A percentile compares a stretch with the other conserved stretches of the same genome.
These are phyloP conservation scores for Blastocladiella emersonii DNA, from an alignment of 371 early-diverging fungal species.

Conservation along the genomic window DNA sequence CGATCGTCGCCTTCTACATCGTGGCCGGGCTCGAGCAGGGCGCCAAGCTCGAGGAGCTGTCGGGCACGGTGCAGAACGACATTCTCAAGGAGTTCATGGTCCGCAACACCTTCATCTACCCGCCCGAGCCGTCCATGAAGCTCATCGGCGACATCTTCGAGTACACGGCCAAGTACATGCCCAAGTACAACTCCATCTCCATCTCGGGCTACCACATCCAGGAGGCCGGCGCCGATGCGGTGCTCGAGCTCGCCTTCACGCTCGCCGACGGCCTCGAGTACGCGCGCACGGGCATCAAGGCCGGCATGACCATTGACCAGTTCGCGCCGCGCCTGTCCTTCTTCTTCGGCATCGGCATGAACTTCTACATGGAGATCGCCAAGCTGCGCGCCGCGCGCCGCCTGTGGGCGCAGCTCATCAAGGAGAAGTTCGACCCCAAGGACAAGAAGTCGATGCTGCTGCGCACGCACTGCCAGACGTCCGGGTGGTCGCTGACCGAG, in stretches of 20 bases:
- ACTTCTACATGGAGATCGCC: constrained; percentile 86
- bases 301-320: constrained; percentile 70
- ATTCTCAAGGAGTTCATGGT: constrained; percentile 87
- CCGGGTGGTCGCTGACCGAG: constrained; percentile 46
- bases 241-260: constrained; percentile 71
- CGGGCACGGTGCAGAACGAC: constrained; percentile 79
- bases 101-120: constrained; percentile 78
- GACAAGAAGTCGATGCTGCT: constrained; percentile 56
- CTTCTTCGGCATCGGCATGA: constrained; percentile 85
- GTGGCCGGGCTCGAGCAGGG: constrained; percentile 79
- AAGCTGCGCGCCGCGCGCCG: constrained; percentile 73
- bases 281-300: constrained; percentile 50
- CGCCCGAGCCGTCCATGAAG: constrained; percentile 68
- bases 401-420: constrained; percentile 63
- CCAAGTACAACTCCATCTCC: constrained; percentile 78
- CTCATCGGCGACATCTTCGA: constrained; percentile 73
- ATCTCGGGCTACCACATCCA: constrained; percentile 84
- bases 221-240: constrained; percentile 75
- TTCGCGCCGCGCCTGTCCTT: constrained; percentile 78
- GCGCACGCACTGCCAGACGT: constrained; percentile 76
- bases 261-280: constrained; percentile 77
- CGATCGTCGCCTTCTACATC: constrained; percentile 74
- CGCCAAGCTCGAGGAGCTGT: constrained; percentile 50
- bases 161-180: constrained; percentile 71
- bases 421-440: constrained; percentile 60